Percentiles rank a stretch among this genome's conserved stretches.
Conservation (phyloP, 371 early-diverging fungal species). For the Rhizomucor miehei region DNA sequence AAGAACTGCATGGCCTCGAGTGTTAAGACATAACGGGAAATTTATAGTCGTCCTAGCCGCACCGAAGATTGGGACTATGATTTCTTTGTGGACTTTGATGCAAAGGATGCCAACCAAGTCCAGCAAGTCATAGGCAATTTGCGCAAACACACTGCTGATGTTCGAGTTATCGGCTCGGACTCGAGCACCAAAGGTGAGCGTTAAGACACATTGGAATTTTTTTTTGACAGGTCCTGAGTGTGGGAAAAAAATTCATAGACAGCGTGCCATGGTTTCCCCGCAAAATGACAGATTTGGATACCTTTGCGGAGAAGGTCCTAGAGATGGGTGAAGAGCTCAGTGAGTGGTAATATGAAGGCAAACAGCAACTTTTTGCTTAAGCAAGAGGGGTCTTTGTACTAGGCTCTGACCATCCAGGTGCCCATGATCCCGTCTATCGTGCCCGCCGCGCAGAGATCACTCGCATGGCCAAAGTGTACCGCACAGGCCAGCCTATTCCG, state of each 20-base stretch:
- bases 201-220: too few relatives aligned
- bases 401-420: constrained; percentile 94
- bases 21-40: too few relatives aligned
- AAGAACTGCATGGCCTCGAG: not conserved
- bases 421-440: constrained; percentile 84
- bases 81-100: constrained; percentile 89
- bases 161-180: constrained; percentile 48
- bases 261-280: constrained; percentile 93
- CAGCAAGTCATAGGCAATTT: constrained; percentile 57
- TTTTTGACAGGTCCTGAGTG: not conserved
- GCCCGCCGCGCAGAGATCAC: constrained; percentile 87
- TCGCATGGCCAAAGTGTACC: constrained; percentile 78
- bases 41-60: constrained; percentile 73
- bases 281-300: constrained; percentile 88
- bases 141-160: constrained; percentile 59
- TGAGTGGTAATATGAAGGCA: constrained; percentile 19
- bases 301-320: constrained; percentile 90
- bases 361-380: not conserved
- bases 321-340: constrained; percentile 89
- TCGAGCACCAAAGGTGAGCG: constrained; percentile 1
- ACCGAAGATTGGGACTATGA: constrained; percentile 84
- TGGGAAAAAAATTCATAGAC: constrained; percentile 25
- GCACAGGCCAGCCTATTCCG: constrained; percentile 85
- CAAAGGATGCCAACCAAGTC: constrained; percentile 54
- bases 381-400: not conserved